Evolutionary conservation across 129 eudicot species (phyloP).

Genomic region (Heracleum sosnowskyi): DNA sequence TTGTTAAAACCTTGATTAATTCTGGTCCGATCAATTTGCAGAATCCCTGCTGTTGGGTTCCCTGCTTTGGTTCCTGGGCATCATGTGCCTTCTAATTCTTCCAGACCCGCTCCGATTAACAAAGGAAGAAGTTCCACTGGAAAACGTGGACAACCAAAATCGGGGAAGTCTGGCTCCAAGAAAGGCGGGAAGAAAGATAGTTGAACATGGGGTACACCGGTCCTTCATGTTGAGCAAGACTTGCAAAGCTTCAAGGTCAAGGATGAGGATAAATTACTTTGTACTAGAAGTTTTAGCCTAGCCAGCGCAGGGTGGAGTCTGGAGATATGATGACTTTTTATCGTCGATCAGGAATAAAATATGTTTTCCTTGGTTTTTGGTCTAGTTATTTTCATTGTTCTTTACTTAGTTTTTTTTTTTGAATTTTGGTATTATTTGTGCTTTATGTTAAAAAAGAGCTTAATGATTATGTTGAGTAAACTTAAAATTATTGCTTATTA

Average conservation of each 20-base stretch:
- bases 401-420: neutral
- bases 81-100: constrained; percentile 56
- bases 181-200: constrained; percentile 25
- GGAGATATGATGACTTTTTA: neutral
- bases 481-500: too few relatives aligned
- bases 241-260: constrained; percentile 72
- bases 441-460: neutral
- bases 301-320: neutral
- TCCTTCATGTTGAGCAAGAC: constrained; percentile 46
- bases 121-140: constrained; percentile 34
- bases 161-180: constrained; percentile 40
- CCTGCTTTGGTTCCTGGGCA: constrained; percentile 98
- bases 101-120: constrained; percentile 30
- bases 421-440: neutral
- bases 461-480: neutral
- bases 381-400: neutral
- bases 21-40: constrained; percentile 19
- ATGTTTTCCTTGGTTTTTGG: neutral
- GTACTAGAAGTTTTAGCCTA: constrained; percentile 7
- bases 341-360: neutral
- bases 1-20: neutral
- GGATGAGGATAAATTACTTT: constrained; percentile 39
- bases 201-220: neutral
- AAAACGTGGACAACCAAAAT: constrained; percentile 29
- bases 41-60: constrained; percentile 99